Evolutionary conservation across 148 eudicot genomes (phyloP).

Genomic region (Hydrangea macrophylla): DNA sequence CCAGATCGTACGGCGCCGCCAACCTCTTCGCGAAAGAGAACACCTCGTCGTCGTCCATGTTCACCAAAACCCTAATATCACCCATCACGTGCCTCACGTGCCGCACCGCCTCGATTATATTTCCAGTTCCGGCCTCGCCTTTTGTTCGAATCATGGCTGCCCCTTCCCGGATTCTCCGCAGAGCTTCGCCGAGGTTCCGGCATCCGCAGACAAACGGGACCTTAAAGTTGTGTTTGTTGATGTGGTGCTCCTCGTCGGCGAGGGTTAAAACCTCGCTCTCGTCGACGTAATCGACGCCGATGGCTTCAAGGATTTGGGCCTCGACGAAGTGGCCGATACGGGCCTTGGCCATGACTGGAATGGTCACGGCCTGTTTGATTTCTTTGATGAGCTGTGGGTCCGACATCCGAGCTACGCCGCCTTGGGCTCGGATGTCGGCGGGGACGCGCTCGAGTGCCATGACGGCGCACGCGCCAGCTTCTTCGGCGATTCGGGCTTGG

Average conservation of each 20-base stretch:
- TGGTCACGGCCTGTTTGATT: constrained; percentile 31
- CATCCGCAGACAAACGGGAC: constrained; percentile 37
- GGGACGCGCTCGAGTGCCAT: constrained; percentile 25
- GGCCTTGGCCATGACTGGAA: constrained; percentile 37
- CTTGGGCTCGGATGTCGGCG: constrained; percentile 22
- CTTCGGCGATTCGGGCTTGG: constrained; percentile 40
- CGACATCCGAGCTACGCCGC: constrained; percentile 37
- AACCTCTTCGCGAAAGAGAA: constrained; percentile 54
- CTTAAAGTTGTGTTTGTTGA: no score
- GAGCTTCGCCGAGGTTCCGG: constrained; percentile 37
- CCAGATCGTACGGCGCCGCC: constrained; percentile 58
- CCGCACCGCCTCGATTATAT: constrained; percentile 44
- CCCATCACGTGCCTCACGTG: constrained; percentile 69
- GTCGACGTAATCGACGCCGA: constrained; percentile 39
- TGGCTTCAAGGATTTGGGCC: constrained; percentile 36
- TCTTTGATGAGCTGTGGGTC: constrained; percentile 38
- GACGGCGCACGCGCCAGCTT: constrained; percentile 40
- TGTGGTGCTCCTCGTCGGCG: constrained; percentile 36
- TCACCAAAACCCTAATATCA: constrained; percentile 45
- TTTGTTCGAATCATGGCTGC: constrained; percentile 36
- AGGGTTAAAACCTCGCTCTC: constrained; percentile 33
- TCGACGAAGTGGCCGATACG: constrained; percentile 44
- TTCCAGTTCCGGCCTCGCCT: constrained; percentile 32
- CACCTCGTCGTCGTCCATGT: constrained; percentile 76
- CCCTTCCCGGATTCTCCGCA: constrained; percentile 39